Base-by-base conservation (phyloP, 1,284 basidiomycete species). In the Apiotrichum sp. region DNA sequence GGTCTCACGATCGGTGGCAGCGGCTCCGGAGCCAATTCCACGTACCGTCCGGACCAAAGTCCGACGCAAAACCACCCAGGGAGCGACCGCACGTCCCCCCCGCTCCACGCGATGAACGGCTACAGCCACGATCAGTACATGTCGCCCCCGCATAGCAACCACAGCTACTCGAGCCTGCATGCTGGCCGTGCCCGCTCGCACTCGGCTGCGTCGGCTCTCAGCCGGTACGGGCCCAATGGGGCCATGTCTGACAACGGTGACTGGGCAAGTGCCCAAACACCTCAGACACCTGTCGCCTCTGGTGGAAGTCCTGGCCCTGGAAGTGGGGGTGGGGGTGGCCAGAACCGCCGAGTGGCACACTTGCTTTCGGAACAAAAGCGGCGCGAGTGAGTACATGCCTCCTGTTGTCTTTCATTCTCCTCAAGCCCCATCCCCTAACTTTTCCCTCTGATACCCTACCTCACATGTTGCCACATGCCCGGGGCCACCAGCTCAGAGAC, bases 301-400 rank as follows among this genome's bases (percentile, higher is more conserved):
- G 14, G 46, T 9, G 42, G 10, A 1, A 50, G 50, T n/a, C 33
- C 46, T 22, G 52, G 51, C 22, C 41, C 53, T 34, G 57, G 50
- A 36, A 50, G 48, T 33, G 57, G 46, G 9, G 57, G 51, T 14
- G 60, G 60, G 1, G 57, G 62, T 3, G 71, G 70, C 16, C 70
- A 74, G 56, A 65, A 57, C 32, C 62, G 73, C 43, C 58, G 73
- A 5, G 43, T 74, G 8, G 73, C 73, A 1, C 73, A 74, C 58
- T 56, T 74, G 16, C 70, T 72, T 68, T 67, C 65, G 5, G 73
- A 74, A 59, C 73, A 74, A 55, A 74, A 74, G 52, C 59, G 73
- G 14, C 57, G 73, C 65, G 73, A 74, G 73, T 72, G 55, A 70
- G 70, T 69, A 11, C 2, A 5, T 48, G 9, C 13, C 10, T 34